These are phyloP conservation scores for Prunus yedoensis DNA, from an alignment of 331 rosid genomes.

Conservation along the genomic window DNA sequence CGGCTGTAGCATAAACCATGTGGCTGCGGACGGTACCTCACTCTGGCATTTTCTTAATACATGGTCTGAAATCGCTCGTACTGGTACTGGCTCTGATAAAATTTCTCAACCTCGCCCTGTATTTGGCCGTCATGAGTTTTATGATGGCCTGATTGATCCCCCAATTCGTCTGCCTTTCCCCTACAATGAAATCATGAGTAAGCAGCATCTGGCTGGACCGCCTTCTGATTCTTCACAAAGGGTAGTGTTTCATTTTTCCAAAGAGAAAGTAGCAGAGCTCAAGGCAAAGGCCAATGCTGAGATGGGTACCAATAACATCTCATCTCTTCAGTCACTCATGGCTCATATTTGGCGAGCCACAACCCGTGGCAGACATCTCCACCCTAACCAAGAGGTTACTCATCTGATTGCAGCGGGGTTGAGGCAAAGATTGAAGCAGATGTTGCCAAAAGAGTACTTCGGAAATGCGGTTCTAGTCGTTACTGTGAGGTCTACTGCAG, in stretches of 20 bases:
- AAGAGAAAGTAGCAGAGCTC: conserved; percentile 17
- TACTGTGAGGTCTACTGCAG: not conserved
- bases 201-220: too few relatives aligned
- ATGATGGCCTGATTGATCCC: conserved; percentile 1
- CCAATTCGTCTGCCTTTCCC: conserved; percentile 14
- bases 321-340: conserved; percentile 30
- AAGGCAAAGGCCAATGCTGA: conserved; percentile 29
- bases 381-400: not conserved
- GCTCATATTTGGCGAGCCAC: conserved; percentile 30
- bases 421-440: conserved; percentile 16
- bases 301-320: not conserved
- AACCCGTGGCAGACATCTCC: conserved; percentile 5
- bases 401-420: not conserved
- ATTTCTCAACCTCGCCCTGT: not conserved
- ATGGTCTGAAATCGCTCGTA: conserved; percentile 15
- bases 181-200: not conserved
- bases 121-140: not conserved
- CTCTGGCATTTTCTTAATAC: conserved; percentile 26
- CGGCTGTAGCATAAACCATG: conserved; percentile 17
- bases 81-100: not conserved
- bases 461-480: conserved; percentile 13
- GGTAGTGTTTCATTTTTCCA: conserved; percentile 21
- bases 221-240: too few relatives aligned
- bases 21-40: conserved; percentile 14
- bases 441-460: conserved; percentile 11